phyloP scores from a whole-genome alignment of 2,329 filamentous ascomycete species.

The Penicillium brasilianum region DNA sequence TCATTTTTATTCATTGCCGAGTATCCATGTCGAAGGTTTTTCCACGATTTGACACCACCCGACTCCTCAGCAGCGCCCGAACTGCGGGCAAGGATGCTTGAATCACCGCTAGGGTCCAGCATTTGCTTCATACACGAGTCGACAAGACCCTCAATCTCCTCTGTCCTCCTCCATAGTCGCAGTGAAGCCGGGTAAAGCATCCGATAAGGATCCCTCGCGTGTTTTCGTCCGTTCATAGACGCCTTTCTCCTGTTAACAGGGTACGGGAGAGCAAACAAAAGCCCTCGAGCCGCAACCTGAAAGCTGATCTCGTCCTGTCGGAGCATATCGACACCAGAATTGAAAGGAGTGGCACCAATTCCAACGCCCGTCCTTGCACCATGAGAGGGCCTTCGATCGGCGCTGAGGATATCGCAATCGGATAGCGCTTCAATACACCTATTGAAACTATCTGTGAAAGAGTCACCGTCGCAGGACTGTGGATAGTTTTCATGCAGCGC shows the following conservation, averaged over 20 bases:
- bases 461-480: constrained; percentile 72
- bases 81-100: constrained; percentile 46
- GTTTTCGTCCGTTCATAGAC: constrained; percentile 41
- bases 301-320: constrained; percentile 95
- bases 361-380: constrained; percentile 58
- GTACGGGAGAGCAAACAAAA: constrained; percentile 81
- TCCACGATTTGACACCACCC: constrained; percentile 47
- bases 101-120: constrained; percentile 44
- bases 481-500: constrained; percentile 93
- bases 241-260: constrained; percentile 72
- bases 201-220: constrained; percentile 68
- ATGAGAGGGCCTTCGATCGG: constrained; percentile 55
- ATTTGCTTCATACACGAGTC: constrained; percentile 45
- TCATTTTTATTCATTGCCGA: constrained; percentile 13
- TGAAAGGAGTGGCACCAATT: constrained; percentile 59
- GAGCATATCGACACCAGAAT: constrained; percentile 63
- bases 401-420: constrained; percentile 81
- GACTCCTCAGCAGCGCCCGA: constrained; percentile 5
- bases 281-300: constrained; percentile 83
- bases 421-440: constrained; percentile 87
- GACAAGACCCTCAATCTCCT: constrained; percentile 78
- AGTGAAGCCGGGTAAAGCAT: constrained; percentile 92
- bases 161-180: constrained; percentile 80
- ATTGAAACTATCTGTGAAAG: constrained; percentile 77
- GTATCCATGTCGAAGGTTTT: constrained; percentile 24